A percentile compares a stretch with the other conserved stretches of the same genome.
These are phyloP conservation scores for Vigna unguiculata DNA, from an alignment of 306 rosid species.

Conservation along the genomic window DNA sequence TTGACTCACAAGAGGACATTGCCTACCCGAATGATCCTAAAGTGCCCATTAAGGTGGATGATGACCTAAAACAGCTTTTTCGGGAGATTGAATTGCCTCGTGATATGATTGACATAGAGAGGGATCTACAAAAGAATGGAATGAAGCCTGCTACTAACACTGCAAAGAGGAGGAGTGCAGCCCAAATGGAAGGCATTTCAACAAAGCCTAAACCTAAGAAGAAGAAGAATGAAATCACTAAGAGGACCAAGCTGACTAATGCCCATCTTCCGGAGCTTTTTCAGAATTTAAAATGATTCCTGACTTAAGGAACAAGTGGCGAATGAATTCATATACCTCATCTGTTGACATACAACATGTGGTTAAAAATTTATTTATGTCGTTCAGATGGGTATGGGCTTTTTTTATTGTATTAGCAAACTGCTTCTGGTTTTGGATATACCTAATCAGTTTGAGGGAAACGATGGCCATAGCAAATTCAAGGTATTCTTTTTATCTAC, in stretches of 20 bases:
- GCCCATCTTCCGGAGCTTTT: slow-evolving; percentile 99
- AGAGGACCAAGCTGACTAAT: slow-evolving; percentile 96
- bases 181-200: slow-evolving; percentile 77
- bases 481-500: slow-evolving; percentile 49
- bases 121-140: slow-evolving; percentile 93
- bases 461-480: slow-evolving; percentile 48
- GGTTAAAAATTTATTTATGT: slow-evolving; percentile 32
- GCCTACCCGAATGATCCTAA: slow-evolving; percentile 94
- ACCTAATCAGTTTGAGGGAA: slow-evolving; percentile 7
- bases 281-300: slow-evolving; percentile 52
- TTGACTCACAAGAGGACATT: slow-evolving; percentile 95
- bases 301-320: slow-evolving; percentile 33
- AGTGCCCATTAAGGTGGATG: slow-evolving; percentile 79
- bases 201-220: slow-evolving; percentile 83
- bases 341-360: slow-evolving; percentile 33
- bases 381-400: slow-evolving; percentile 31
- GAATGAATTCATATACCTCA: slow-evolving; percentile 21
- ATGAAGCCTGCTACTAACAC: slow-evolving; percentile 98
- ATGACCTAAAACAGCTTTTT: slow-evolving; percentile 79
- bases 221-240: slow-evolving; percentile 89
- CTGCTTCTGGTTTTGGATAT: slow-evolving; percentile 37
- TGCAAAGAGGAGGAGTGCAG: slow-evolving; percentile 88
- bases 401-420: slow-evolving; percentile 12
- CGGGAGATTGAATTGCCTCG: slow-evolving; percentile 84
- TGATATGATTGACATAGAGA: slow-evolving; percentile 93